Conservation (phyloP, 192 early-diverging fungal species). For the Chytriomyces sp. region DNA sequence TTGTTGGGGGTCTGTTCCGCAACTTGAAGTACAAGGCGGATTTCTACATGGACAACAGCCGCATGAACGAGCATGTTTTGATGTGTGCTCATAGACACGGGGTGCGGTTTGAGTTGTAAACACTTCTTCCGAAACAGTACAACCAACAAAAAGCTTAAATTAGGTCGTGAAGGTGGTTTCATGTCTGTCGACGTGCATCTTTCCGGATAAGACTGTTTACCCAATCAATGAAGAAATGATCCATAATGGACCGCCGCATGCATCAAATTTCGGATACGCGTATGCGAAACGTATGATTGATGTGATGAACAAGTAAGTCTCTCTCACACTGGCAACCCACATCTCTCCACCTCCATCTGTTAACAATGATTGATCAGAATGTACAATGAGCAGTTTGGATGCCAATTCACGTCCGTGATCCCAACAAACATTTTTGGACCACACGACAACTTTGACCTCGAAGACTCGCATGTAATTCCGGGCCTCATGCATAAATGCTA, state of each 20-base stretch:
- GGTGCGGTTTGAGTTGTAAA: slow-evolving; percentile 26
- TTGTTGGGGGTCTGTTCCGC: slow-evolving; percentile 77
- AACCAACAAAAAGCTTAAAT: neutral
- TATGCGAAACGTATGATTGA: slow-evolving; percentile 85
- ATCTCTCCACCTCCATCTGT: too few relatives aligned
- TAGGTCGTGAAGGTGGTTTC: slow-evolving; percentile 84
- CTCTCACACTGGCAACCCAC: too few relatives aligned
- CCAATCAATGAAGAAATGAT: slow-evolving; percentile 88
- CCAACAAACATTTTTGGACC: slow-evolving; percentile 86
- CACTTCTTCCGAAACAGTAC: neutral
- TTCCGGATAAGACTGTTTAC: slow-evolving; percentile 82
- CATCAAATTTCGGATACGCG: slow-evolving; percentile 83
- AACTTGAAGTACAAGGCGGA: slow-evolving; percentile 83
- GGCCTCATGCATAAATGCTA: slow-evolving; percentile 83
- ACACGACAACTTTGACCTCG: slow-evolving; percentile 78
- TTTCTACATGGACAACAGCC: slow-evolving; percentile 76
- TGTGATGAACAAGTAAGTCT: slow-evolving; percentile 78
- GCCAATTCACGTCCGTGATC: slow-evolving; percentile 78
- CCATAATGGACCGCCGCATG: slow-evolving; percentile 79
- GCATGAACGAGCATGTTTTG: slow-evolving; percentile 81
- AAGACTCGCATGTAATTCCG: slow-evolving; percentile 81
- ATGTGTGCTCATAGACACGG: slow-evolving; percentile 62
- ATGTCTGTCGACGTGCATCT: slow-evolving; percentile 84
- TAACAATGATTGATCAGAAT: too few relatives aligned
- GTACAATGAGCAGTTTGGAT: slow-evolving; percentile 79